Evolutionary conservation across 2,329 filamentous ascomycete genomes (phyloP).

Genomic region (Penicillium sp.): DNA sequence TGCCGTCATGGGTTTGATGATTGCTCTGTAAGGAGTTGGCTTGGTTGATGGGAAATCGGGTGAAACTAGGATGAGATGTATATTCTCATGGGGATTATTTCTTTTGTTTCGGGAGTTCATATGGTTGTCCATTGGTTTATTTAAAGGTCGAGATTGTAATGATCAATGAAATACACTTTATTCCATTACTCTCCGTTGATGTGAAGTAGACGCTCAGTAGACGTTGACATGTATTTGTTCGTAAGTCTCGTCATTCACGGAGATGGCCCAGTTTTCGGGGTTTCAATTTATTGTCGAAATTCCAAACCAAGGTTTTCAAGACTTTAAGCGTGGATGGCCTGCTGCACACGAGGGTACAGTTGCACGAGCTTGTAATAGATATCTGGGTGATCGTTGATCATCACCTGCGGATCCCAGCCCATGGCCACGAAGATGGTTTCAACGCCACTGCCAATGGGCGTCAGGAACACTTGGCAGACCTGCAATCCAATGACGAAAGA

Average conservation of each 20-base stretch:
- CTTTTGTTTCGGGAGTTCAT: conserved; percentile 6
- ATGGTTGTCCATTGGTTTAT: conserved; percentile 1
- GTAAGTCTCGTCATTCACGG: neutral
- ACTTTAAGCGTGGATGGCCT: conserved; percentile 68
- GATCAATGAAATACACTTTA: conserved; percentile 16
- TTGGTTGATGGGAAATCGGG: neutral
- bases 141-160: conserved; percentile 11
- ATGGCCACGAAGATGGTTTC: conserved; percentile 87
- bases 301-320: neutral
- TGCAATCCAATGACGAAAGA: conserved; percentile 87
- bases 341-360: conserved; percentile 80
- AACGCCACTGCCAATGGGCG: conserved; percentile 81
- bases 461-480: conserved; percentile 85
- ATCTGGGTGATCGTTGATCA: conserved; percentile 78
- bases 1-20: conserved; percentile 24
- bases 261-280: neutral
- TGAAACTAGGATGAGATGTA: neutral
- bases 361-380: conserved; percentile 75
- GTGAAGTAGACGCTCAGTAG: neutral
- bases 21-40: conserved; percentile 15
- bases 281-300: neutral
- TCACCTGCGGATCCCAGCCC: conserved; percentile 63
- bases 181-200: neutral
- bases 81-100: neutral
- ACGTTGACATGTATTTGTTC: neutral